Conservation (phyloP, 257 asterid genomes). For the Scutellaria galericulata region DNA sequence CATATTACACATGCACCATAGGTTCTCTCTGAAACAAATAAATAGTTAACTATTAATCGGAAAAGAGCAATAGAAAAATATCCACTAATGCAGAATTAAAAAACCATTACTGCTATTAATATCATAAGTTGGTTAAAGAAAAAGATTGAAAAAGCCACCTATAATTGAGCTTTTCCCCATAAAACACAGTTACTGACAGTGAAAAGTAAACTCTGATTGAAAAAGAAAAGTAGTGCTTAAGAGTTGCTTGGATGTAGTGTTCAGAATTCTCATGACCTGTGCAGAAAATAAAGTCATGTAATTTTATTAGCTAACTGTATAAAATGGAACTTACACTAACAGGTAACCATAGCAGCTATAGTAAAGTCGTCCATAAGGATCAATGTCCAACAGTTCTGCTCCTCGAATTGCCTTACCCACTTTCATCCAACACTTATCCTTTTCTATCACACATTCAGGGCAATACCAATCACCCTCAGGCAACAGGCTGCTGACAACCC, state of each 20-base stretch:
- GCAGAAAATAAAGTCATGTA: conserved; percentile 28
- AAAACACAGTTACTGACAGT: conserved; percentile 14
- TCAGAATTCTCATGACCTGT: not conserved
- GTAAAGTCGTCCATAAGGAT: conserved; percentile 73
- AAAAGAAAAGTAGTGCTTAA: conserved; percentile 1
- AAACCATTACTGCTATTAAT: not conserved
- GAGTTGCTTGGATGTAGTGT: not conserved
- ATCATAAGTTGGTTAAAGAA: not conserved
- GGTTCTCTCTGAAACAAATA: conserved; percentile 14
- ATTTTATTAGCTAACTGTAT: conserved; percentile 29
- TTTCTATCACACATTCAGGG: conserved; percentile 86
- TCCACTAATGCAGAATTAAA: not conserved
- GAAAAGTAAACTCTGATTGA: not conserved
- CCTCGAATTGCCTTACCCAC: conserved; percentile 72
- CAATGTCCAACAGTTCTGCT: conserved; percentile 77
- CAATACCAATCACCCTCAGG: conserved; percentile 99
- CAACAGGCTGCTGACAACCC: conserved; percentile 75
- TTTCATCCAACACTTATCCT: conserved; percentile 68
- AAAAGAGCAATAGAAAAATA: not conserved
- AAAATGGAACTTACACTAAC: conserved; percentile 75
- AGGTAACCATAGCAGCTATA: conserved; percentile 88
- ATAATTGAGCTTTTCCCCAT: conserved; percentile 4
- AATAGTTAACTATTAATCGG: not conserved
- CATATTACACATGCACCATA: not conserved
- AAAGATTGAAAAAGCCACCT: not conserved